Evolutionary conservation across 345 rosid genomes (phyloP).

Genomic region (Pseudoturritis turrita): DNA sequence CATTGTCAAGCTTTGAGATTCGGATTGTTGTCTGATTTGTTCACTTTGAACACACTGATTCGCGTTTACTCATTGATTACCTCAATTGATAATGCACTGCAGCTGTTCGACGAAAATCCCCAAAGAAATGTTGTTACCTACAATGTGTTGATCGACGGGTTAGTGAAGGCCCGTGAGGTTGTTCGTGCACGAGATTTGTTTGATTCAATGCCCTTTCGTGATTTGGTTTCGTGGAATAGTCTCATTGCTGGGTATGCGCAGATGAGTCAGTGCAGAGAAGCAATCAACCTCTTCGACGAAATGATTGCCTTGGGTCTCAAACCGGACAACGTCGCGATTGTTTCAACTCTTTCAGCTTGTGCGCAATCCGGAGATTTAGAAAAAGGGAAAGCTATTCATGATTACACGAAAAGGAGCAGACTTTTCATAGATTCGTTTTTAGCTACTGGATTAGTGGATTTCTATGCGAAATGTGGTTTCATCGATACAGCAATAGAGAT

Average conservation of each 20-base stretch:
- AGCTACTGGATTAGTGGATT: conserved; percentile 62
- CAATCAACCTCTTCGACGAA: conserved; percentile 42
- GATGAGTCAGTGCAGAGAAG: conserved; percentile 36
- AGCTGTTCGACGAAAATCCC: conserved; percentile 50
- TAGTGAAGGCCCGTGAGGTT: conserved; percentile 48
- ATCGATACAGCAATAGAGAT: conserved; percentile 41
- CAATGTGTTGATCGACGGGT: conserved; percentile 58
- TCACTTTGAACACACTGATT: conserved; percentile 48
- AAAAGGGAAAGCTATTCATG: conserved; percentile 49
- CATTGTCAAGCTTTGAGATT: conserved; percentile 49
- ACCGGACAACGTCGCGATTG: conserved; percentile 57
- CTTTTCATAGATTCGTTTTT: conserved; percentile 50
- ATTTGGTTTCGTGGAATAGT: conserved; percentile 68
- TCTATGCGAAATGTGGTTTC: conserved; percentile 66
- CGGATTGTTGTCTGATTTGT: conserved; percentile 54
- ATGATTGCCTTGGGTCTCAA: conserved; percentile 40
- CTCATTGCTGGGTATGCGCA: conserved; percentile 61
- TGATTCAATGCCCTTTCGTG: conserved; percentile 52
- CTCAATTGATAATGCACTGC: conserved; percentile 26
- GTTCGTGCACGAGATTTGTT: conserved; percentile 47
- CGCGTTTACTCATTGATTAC: conserved; percentile 25
- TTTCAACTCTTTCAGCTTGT: conserved; percentile 80
- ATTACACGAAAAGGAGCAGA: conserved; percentile 30
- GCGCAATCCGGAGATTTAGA: conserved; percentile 57
- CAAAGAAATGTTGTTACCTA: conserved; percentile 53